phyloP scores from a whole-genome alignment of 2,329 filamentous ascomycete genomes.

The Fusarium aywerte region DNA sequence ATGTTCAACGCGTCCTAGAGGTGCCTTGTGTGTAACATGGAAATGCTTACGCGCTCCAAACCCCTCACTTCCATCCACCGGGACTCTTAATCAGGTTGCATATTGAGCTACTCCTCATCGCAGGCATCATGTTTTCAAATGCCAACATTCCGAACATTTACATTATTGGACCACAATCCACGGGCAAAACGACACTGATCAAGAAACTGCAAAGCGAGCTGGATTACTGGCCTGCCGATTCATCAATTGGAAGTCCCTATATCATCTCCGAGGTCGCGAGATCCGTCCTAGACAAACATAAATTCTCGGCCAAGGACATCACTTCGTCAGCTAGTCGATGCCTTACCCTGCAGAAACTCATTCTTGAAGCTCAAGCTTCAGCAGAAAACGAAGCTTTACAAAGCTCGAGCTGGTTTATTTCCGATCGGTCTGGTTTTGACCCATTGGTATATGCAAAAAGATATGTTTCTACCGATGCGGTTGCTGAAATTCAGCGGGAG shows the following conservation, averaged over 20 bases:
- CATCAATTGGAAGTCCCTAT: slow-evolving; percentile 18
- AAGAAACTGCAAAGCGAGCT: slow-evolving; percentile 48
- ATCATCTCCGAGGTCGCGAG: slow-evolving; percentile 48
- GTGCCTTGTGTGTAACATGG: not conserved
- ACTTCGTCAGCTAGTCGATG: not conserved
- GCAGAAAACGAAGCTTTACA: slow-evolving; percentile 44
- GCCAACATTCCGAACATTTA: slow-evolving; percentile 46
- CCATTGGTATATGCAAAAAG: slow-evolving; percentile 54
- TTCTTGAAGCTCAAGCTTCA: slow-evolving; percentile 51
- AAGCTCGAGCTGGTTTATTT: slow-evolving; percentile 50
- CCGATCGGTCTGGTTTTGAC: slow-evolving; percentile 57
- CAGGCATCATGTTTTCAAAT: not conserved
- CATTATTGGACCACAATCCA: slow-evolving; percentile 58
- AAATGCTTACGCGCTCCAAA: not conserved
- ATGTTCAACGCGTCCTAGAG: not conserved
- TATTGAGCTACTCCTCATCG: rapidly evolving
- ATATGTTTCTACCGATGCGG: slow-evolving; percentile 47
- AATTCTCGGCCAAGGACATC: not conserved
- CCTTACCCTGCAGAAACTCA: slow-evolving; percentile 50
- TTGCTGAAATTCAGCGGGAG: slow-evolving; percentile 26
- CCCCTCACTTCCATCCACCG: not conserved
- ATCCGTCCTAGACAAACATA: not conserved
- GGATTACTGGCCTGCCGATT: slow-evolving; percentile 7
- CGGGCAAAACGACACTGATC: slow-evolving; percentile 58
- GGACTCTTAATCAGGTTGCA: rapidly evolving